phyloP scores from a whole-genome alignment of 768 basidiomycete species.

The Tephrocybe sp. region DNA sequence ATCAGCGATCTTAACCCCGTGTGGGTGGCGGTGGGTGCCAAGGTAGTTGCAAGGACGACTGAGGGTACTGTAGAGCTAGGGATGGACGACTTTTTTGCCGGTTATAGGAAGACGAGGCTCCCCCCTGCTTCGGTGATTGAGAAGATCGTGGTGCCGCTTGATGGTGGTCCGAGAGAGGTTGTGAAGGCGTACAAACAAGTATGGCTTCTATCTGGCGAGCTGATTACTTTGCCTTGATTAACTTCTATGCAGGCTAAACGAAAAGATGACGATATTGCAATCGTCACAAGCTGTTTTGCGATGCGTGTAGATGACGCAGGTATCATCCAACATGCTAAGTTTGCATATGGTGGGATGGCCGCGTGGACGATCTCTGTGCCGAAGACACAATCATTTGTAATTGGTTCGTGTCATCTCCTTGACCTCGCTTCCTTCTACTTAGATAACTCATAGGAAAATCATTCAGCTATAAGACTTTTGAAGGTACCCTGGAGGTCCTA shows the following conservation, averaged over 20 bases:
- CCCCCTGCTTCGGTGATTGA: constrained; percentile 13
- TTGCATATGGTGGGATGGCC: constrained; percentile 18
- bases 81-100: constrained; percentile 17
- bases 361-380: constrained; percentile 15
- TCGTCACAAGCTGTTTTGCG: constrained; percentile 15
- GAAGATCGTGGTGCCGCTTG: constrained; percentile 16
- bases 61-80: constrained; percentile 8
- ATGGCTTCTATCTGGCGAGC: background rate
- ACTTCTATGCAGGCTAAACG: constrained; percentile 6
- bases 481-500: constrained; percentile 9
- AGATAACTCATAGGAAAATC: constrained; percentile 2
- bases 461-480: constrained; percentile 11
- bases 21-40: constrained; percentile 13
- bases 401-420: constrained; percentile 3
- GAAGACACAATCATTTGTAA: constrained; percentile 13
- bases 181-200: constrained; percentile 19
- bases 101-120: constrained; percentile 15
- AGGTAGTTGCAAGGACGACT: constrained; percentile 3
- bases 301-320: constrained; percentile 9
- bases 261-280: constrained; percentile 18
- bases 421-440: background rate
- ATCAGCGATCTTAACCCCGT: constrained; percentile 19
- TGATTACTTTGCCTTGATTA: background rate
- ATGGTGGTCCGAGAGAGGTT: constrained; percentile 14
- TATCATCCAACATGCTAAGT: constrained; percentile 11